These are phyloP conservation scores for Tolypocladium amazonense DNA, from an alignment of 2,329 filamentous ascomycete species.

Conservation along the genomic window DNA sequence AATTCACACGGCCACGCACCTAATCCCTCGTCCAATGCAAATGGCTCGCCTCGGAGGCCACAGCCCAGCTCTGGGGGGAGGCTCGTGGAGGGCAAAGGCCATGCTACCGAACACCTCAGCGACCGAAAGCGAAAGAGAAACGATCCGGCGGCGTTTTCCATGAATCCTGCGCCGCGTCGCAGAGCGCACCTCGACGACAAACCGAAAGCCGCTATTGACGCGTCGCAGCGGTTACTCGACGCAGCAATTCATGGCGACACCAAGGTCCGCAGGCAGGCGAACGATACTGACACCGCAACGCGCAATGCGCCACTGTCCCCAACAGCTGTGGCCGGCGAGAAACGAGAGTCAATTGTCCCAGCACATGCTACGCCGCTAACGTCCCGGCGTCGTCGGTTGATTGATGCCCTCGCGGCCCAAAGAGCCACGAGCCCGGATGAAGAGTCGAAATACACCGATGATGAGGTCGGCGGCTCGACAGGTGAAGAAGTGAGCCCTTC, in stretches of 20 bases:
- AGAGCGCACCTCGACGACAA: neutral
- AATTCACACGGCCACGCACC: neutral
- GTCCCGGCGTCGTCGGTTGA: constrained; percentile 6
- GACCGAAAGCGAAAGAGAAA: neutral
- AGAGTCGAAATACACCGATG: neutral
- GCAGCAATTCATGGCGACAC: neutral
- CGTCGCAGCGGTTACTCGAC: neutral
- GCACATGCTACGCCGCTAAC: neutral
- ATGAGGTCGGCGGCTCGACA: constrained; percentile 1
- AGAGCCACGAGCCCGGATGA: neutral
- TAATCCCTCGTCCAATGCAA: neutral
- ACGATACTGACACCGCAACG: neutral
- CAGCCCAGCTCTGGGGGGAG: neutral
- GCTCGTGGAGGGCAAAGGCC: neutral
- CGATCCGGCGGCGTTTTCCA: neutral
- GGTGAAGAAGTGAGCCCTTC: neutral
- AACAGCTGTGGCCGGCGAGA: neutral
- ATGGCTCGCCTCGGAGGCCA: neutral
- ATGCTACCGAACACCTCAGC: neutral
- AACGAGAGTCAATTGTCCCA: neutral
- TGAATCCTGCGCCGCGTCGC: neutral
- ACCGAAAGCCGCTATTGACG: neutral
- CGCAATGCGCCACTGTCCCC: neutral
- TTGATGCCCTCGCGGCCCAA: constrained; percentile 9
- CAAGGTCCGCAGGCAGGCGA: neutral